Evolutionary conservation across 1,284 basidiomycete genomes (phyloP), one percentile per base, ranked within the genome.

Genomic region (Cryptococcus sp.): DNA sequence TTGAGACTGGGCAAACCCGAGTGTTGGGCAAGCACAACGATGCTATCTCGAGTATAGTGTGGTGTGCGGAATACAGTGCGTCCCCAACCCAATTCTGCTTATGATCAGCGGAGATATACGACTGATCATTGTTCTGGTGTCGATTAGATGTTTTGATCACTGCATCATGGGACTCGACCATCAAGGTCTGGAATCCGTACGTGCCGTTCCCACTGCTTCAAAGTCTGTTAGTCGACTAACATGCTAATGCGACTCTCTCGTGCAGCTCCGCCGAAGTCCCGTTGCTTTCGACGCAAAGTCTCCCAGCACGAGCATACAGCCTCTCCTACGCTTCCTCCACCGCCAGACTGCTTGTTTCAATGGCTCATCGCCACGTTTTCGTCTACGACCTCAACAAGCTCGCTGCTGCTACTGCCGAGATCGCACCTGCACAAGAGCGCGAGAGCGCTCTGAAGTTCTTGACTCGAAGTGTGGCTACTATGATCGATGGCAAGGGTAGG

Each of bases 361-460:
- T 94, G 87, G 92, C 92, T 1, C 91, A 89, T 62, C 84, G 93
- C 5, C 80, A 91, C 15, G 92, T 96, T 66, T 84, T 88, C 70
- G 91, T 96, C 13, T 96, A 89, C 69, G 89, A 93, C 63, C 81
- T 91, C 11, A 81, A 87, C 37, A 87, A 87, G 64, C 87, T 95
- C 83, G 68, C 67, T 2, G 52, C 60, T 6, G 67, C 64, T 0
- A 59, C 58, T 29, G 57, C 52, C 19, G 26, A 58, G 44, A 58
- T 58, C 48, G 8, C 57, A 16, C 54, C 61, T 11, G 89, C 93
- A 19, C 82, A 87, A 37, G 87, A 87, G 65, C 80, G 96, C 59
- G 96, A 98, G 79, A 93, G 90, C 73, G 91, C 89, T 64, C 78
- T 99, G 62, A 98, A 97, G 79, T 98, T 90, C 75, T 90, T 98